Evolutionary conservation across 2,329 filamentous ascomycete genomes (phyloP).

Genomic region (Chaetothyriales sp.): DNA sequence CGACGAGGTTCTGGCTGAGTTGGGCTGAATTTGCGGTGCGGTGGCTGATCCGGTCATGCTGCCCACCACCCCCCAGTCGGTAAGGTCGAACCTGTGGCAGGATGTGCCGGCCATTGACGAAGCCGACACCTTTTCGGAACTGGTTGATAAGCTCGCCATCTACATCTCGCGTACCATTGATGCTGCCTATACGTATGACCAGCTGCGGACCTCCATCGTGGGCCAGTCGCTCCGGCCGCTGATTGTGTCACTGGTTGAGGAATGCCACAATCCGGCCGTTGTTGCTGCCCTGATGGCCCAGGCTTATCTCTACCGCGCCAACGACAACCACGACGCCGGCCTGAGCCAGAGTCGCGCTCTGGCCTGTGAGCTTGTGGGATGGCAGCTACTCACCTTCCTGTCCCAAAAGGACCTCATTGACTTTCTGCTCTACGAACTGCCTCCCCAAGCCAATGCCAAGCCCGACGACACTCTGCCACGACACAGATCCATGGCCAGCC

Average conservation of each 20-base stretch:
- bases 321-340: conserved; percentile 34
- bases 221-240: conserved; percentile 26
- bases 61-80: conserved; percentile 14
- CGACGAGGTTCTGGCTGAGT: too few relatives aligned
- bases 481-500: conserved; percentile 3
- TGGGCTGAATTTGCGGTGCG: background rate
- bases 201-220: conserved; percentile 26
- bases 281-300: conserved; percentile 40
- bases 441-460: conserved; percentile 11
- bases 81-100: conserved; percentile 10
- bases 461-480: background rate
- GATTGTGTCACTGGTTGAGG: conserved; percentile 25
- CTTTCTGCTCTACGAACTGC: conserved; percentile 40
- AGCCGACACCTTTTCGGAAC: conserved; percentile 25
- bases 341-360: conserved; percentile 41
- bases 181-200: conserved; percentile 30
- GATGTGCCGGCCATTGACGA: conserved; percentile 27
- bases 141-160: conserved; percentile 28
- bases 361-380: conserved; percentile 48
- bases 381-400: conserved; percentile 43
- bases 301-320: conserved; percentile 40
- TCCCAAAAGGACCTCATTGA: conserved; percentile 43
- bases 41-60: background rate
- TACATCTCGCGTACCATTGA: conserved; percentile 28
- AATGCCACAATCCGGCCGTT: conserved; percentile 30